Percentiles rank a stretch among this genome's conserved stretches.
These are phyloP conservation scores for Picochlorum sp. DNA, from an alignment of 139 green algal species.

Conservation along the genomic window DNA sequence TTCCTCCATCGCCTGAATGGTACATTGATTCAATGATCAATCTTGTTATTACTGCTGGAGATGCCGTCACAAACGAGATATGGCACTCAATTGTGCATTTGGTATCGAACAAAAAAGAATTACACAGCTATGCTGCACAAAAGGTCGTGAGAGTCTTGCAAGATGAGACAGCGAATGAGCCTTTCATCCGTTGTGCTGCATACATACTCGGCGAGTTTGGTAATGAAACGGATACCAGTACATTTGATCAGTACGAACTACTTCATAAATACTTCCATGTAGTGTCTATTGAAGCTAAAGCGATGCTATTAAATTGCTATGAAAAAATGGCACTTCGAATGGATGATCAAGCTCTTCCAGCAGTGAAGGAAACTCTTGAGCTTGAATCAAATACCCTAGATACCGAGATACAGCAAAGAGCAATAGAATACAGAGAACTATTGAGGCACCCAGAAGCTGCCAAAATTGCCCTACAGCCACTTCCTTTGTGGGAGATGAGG, in stretches of 20 bases:
- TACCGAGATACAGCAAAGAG: slow-evolving; percentile 88
- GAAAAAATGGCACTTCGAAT: slow-evolving; percentile 44
- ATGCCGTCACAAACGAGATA: slow-evolving; percentile 88
- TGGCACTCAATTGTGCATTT: slow-evolving; percentile 89
- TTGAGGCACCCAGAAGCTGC: slow-evolving; percentile 15
- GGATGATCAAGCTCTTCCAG: slow-evolving; percentile 34
- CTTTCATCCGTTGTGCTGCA: slow-evolving; percentile 55
- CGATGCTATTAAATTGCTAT: slow-evolving; percentile 76
- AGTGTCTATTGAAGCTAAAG: slow-evolving; percentile 48
- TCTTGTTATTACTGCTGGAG: slow-evolving; percentile 85
- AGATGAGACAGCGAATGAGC: slow-evolving; percentile 44
- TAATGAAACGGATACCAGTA: slow-evolving; percentile 16
- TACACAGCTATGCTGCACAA: slow-evolving; percentile 75
- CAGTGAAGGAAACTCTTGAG: slow-evolving; percentile 9
- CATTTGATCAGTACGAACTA: slow-evolving; percentile 61
- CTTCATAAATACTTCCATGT: slow-evolving; percentile 63
- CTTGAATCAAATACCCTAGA: slow-evolving; percentile 19
- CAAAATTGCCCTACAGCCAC: slow-evolving; percentile 48
- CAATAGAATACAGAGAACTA: slow-evolving; percentile 77
- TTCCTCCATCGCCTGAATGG: slow-evolving; percentile 54
- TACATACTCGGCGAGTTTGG: slow-evolving; percentile 92
- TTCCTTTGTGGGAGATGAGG: slow-evolving; percentile 68
- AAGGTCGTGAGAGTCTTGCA: slow-evolving; percentile 49
- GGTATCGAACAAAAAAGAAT: slow-evolving; percentile 80
- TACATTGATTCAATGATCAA: slow-evolving; percentile 83